Base-by-base conservation (phyloP, 2,329 filamentous ascomycete genomes). In the Parascedosporium putredinis region DNA sequence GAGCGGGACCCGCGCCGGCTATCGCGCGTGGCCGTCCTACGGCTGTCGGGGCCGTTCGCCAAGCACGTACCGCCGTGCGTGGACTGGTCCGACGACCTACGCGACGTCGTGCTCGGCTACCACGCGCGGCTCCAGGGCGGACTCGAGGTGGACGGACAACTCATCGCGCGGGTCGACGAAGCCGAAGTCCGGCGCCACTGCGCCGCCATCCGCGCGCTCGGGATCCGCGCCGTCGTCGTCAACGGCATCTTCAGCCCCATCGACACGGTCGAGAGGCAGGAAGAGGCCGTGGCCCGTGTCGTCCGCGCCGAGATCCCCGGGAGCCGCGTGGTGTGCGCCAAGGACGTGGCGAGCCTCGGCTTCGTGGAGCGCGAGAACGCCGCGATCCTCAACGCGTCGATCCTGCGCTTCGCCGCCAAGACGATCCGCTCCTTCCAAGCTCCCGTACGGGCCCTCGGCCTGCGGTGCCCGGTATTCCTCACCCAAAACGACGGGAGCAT, bases 401-500 rank as follows among this genome's bases (percentile, higher is more conserved):
- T 84, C 29, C 64, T 82, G 9, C 59, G 68, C 0, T 81, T 81
- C 56, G 79, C 78, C 0, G 67, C 70, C 14, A 68, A 68, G 54
- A 82, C 78, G 0, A 80, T 82, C 52, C 65, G 64, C 8, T 72
- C 72, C 1, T 83, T 84, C 54, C 66, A 73, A 22, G 64, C 67
- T 33, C 25, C 47, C 4, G n/a, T 50, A 1, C 20, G 24, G n/a
- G 73, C 79, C 1, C 69, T 82, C 40, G 67, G 70, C 0, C 60
- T 81, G 1, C 55, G 58, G 1, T 81, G 77, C 40, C 75, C 75
- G 0, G 68, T 81, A 0, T 83, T 79, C 53, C 67, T 84, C 34
- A 80, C 79, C 0, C 74, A 82, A 55, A 84, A 84, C 45, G 79
- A 83, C 54, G 79, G 81, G 1, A 83, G 78, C 0, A 67, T 84